These are phyloP conservation scores for Alternaria sp. DNA, from an alignment of 2,329 filamentous ascomycete species.

Conservation along the genomic window DNA sequence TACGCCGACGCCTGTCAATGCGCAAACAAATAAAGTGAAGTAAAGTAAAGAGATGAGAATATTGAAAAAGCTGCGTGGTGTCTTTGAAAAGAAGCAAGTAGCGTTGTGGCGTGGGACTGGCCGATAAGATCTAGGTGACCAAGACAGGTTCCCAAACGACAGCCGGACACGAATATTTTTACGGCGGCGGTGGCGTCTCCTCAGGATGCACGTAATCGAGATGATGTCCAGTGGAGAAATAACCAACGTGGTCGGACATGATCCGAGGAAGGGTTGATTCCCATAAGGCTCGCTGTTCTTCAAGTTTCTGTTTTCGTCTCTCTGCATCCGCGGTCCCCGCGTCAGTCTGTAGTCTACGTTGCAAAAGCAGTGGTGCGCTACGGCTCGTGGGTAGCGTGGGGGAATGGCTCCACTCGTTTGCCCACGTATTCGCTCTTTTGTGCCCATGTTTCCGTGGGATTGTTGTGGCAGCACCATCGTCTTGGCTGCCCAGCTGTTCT, in stretches of 20 bases:
- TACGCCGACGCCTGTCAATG: constrained; percentile 3
- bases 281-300: constrained; percentile 26
- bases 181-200: neutral
- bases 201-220: constrained; percentile 6
- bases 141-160: neutral
- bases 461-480: constrained; percentile 7
- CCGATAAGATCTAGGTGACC: neutral
- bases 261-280: constrained; percentile 26
- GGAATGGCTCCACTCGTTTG: constrained; percentile 10
- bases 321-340: constrained; percentile 4
- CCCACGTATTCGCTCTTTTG: constrained; percentile 10
- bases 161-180: neutral
- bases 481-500: constrained; percentile 18
- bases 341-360: constrained; percentile 6
- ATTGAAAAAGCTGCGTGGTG: neutral
- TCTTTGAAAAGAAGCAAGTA: neutral
- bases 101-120: neutral
- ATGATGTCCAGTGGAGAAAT: constrained; percentile 7
- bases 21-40: neutral
- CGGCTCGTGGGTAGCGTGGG: neutral
- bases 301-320: constrained; percentile 6
- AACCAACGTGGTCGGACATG: constrained; percentile 10
- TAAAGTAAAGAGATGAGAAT: neutral
- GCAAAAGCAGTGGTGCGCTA: constrained; percentile 9
- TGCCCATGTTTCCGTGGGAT: constrained; percentile 6